phyloP scores from a whole-genome alignment of 108 stramenopile genomes.

The Thalassiosira profunda region DNA sequence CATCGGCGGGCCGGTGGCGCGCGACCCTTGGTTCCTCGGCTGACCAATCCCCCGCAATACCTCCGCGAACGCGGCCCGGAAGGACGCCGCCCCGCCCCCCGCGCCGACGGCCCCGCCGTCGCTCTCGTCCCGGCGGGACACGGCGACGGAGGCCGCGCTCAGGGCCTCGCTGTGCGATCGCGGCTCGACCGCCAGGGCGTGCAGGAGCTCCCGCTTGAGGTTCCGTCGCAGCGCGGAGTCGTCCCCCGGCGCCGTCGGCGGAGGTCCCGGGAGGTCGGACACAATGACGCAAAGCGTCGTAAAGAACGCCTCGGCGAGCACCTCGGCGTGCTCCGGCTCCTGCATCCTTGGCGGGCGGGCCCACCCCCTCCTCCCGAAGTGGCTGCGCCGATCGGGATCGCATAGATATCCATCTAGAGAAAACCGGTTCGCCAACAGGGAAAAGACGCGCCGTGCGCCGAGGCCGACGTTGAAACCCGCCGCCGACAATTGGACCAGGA shows the following conservation, averaged over 20 bases:
- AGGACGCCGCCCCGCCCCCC: conserved; percentile 60
- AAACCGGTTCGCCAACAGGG: conserved; percentile 78
- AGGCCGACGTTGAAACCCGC: conserved; percentile 84
- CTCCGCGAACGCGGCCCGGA: conserved; percentile 73
- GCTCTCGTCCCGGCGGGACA: conserved; percentile 77
- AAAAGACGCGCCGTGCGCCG: conserved; percentile 80
- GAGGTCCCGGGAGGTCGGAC: conserved; percentile 87
- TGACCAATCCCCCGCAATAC: conserved; percentile 76
- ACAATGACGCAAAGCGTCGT: conserved; percentile 83
- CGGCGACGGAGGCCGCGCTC: conserved; percentile 75
- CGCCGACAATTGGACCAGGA: conserved; percentile 87
- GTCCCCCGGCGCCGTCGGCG: conserved; percentile 64
- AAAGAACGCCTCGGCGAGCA: conserved; percentile 87
- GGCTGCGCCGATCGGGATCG: conserved; percentile 77
- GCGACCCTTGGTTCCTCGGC: conserved; percentile 68
- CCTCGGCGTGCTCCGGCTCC: conserved; percentile 83
- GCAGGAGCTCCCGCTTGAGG: conserved; percentile 88
- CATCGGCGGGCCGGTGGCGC: conserved; percentile 70
- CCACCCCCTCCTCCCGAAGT: conserved; percentile 59
- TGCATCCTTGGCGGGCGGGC: conserved; percentile 85
- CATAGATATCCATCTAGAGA: conserved; percentile 87
- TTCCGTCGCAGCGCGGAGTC: conserved; percentile 64
- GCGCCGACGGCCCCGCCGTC: conserved; percentile 63
- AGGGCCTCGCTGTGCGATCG: conserved; percentile 91
- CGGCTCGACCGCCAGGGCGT: conserved; percentile 90